Base-by-base conservation (phyloP, 2,329 filamentous ascomycete genomes). In the Cercospora sp. region DNA sequence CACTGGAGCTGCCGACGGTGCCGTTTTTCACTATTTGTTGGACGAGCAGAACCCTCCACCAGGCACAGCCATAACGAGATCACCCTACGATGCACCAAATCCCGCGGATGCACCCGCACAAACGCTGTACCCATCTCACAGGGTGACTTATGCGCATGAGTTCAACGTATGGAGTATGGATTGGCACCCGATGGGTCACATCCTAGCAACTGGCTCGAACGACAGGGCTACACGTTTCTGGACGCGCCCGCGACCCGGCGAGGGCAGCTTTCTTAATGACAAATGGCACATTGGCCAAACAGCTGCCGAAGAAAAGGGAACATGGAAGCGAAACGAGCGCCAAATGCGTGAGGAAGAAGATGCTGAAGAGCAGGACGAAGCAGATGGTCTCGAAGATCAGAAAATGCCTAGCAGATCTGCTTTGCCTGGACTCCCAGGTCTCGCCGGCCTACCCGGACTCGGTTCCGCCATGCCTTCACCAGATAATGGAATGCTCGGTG, bases 141-240 rank as follows among this genome's bases (percentile, higher is more conserved):
- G 89, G 75, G 82, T 97, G 33, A 88, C 91, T 7, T 94, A 90
- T 76, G 95, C 95, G 0, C 95, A 99, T 79, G 92, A 97, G 73
- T 96, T 94, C 78, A 93, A 93, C 18, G 95, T 99, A 72, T 99
- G 95, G 95, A 97, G 94, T 18, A 86, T 99, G 60, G 94, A 97
- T 82, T 99, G 95, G 94, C 95, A 99, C 78, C 95, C 95, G 0
- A 85, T 98, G 0, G 95, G 95, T 30, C 95, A 99, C 77, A 94
- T 99, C 71, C 87, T 99, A 7, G 94, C 94, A 0, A 97, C 94
- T 1, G 95, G 95, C 12, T 97, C 94, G 10, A 98, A 99, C 79
- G 95, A 99, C 79, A 90, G 95, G 48, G 94, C 97, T 69, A 98
- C 95, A 2, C 90, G 95, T 59, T 99, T 99, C 83, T 99, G 95